Conservation (phyloP, 2,329 filamentous ascomycete species). For the Colletotrichum sp. region DNA sequence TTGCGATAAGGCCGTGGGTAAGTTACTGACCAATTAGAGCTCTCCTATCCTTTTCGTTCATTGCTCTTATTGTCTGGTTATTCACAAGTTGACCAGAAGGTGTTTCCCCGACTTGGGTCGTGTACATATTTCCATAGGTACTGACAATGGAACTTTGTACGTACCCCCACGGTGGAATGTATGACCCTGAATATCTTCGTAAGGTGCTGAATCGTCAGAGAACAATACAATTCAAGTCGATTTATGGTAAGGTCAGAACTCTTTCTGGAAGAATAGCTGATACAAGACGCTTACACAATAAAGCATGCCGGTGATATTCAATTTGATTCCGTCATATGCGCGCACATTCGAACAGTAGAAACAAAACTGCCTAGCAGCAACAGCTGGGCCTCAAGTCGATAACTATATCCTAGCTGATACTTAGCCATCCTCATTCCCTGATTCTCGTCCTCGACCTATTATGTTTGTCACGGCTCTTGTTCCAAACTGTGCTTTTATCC, state of each 20-base stretch:
- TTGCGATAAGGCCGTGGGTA: background rate
- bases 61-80: no score
- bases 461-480: background rate
- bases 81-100: no score
- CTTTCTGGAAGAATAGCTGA: background rate
- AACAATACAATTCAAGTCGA: background rate
- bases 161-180: no score
- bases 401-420: fast-evolving
- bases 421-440: background rate
- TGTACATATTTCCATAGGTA: no score
- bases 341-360: background rate
- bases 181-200: background rate
- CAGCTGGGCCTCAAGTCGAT: background rate
- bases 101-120: no score
- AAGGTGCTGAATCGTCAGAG: background rate
- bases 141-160: no score
- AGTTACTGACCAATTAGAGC: no score
- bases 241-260: background rate
- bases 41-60: no score
- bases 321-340: no score
- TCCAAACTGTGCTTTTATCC: background rate
- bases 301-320: background rate
- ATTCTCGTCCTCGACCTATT: background rate
- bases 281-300: background rate
- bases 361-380: background rate